A percentile compares a stretch with the other conserved stretches of the same genome.
Conservation (phyloP, 768 basidiomycete species). For the Peribolospora kevripleyi region DNA sequence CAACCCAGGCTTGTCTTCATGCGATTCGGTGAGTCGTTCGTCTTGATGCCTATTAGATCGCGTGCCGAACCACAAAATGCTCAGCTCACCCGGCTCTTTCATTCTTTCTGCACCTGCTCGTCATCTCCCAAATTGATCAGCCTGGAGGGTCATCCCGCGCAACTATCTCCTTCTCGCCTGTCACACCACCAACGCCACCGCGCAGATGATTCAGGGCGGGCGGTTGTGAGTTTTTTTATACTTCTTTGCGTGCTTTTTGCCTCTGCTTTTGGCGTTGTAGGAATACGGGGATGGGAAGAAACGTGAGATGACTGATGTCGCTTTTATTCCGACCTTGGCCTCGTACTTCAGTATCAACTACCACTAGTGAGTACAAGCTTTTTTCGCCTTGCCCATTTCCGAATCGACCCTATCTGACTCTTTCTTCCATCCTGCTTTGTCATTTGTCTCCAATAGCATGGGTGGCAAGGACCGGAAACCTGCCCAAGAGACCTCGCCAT, state of each 20-base stretch:
- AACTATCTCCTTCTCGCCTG: slow-evolving; percentile 89
- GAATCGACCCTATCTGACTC: neutral
- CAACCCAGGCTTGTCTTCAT: slow-evolving; percentile 53
- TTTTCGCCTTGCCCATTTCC: too few relatives aligned
- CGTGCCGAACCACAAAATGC: neutral
- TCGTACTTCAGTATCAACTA: neutral
- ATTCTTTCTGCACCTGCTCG: neutral
- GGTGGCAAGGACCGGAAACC: too few relatives aligned
- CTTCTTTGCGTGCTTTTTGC: neutral
- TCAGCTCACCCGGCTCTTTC: slow-evolving; percentile 2
- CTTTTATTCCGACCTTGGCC: too few relatives aligned
- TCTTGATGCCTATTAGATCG: slow-evolving; percentile 5
- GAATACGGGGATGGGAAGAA: too few relatives aligned
- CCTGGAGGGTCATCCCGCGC: slow-evolving; percentile 84
- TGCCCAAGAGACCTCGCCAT: neutral
- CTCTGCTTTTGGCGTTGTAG: neutral
- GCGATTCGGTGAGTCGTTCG: slow-evolving; percentile 48
- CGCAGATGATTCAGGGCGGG: slow-evolving; percentile 52
- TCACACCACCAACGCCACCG: slow-evolving; percentile 69
- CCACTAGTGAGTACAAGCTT: neutral
- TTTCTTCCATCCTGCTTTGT: neutral
- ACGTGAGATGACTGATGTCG: too few relatives aligned
- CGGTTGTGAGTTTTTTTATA: slow-evolving; percentile 29
- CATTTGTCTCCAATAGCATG: neutral
- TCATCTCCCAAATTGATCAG: slow-evolving; percentile 21